Evolutionary conservation across 192 early-diverging fungal genomes (phyloP), one percentile per base, ranked within the genome.

Genomic region (Coemansia aciculifera): DNA sequence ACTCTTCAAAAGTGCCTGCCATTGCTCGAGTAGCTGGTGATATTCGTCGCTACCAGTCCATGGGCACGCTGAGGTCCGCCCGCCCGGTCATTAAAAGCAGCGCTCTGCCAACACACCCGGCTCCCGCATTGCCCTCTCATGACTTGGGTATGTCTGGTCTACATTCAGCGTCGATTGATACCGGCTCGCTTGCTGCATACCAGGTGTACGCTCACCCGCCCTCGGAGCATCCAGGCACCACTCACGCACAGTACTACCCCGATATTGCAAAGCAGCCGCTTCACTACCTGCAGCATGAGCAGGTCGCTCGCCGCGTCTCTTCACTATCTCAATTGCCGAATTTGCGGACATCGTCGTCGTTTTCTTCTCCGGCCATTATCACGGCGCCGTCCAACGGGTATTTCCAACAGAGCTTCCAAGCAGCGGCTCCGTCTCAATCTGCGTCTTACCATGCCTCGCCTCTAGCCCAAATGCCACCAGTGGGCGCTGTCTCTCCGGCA

Each of bases 31-130:
- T 62, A 19, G 64, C 49, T 19, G 65, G 79, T 6, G 64, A 66
- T 32, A 68, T 82, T 17, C 71, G 79, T n/a, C 74, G 74, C 65
- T 70, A 82, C 68, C 74, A 77, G 72, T 82, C 79, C 13, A 73
- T 72, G 71, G 74, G 71, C 40, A 71, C 74, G 40, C 74, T 82
- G 36, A 68, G 79, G 19, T 52, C 51, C 12, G 56, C 59, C 11
- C 52, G 27, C 13, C 12, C 52, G 4, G 2, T 24, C 29, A 31
- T 31, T 11, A 56, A 37, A 52, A 69, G 36, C 62, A 69, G n/a
- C 29, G 57, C 37, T 11, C n/a, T 48, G 24, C 19, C 64, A 1
- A 61, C 43, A 13, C 63, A 29, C 5, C 52, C 52, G 3, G 52
- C 32, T 3, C 52, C 52, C 10, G 24, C 52, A 12, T 13, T 56